phyloP scores from a whole-genome alignment of 148 eudicot genomes.

The Vaccinium myrtillus region DNA sequence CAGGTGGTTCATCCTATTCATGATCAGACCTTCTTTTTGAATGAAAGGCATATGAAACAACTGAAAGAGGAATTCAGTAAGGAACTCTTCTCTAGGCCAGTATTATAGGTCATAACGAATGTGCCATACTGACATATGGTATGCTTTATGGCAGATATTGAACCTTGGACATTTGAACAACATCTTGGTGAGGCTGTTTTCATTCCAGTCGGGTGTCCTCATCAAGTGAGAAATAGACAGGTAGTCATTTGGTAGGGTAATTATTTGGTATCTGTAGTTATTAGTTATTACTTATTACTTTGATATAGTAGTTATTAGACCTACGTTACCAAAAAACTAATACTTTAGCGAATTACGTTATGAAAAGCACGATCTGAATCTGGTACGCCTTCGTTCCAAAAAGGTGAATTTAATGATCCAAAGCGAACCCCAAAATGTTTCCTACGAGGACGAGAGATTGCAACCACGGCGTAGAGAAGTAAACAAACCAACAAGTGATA shows the following conservation, averaged over 20 bases:
- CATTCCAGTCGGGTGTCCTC: conserved; percentile 91
- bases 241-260: conserved; percentile 25
- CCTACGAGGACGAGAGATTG: neutral
- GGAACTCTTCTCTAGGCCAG: conserved; percentile 17
- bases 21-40: conserved; percentile 80
- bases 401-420: neutral
- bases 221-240: conserved; percentile 90
- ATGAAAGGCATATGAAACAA: conserved; percentile 69
- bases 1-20: conserved; percentile 91
- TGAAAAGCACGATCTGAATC: neutral
- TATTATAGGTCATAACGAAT: neutral
- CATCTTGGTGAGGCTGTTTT: conserved; percentile 86
- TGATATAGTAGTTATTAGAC: neutral
- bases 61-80: conserved; percentile 79
- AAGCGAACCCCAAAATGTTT: neutral
- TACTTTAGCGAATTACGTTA: neutral
- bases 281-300: too few species aligned
- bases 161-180: conserved; percentile 96
- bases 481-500: too few species aligned
- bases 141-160: conserved; percentile 31
- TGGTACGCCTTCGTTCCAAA: neutral
- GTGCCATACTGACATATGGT: neutral
- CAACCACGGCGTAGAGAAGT: neutral
- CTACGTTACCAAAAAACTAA: neutral
- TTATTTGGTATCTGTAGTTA: neutral